Evolutionary conservation across 768 basidiomycete species (phyloP).

Genomic region (Myochromella boudieri): DNA sequence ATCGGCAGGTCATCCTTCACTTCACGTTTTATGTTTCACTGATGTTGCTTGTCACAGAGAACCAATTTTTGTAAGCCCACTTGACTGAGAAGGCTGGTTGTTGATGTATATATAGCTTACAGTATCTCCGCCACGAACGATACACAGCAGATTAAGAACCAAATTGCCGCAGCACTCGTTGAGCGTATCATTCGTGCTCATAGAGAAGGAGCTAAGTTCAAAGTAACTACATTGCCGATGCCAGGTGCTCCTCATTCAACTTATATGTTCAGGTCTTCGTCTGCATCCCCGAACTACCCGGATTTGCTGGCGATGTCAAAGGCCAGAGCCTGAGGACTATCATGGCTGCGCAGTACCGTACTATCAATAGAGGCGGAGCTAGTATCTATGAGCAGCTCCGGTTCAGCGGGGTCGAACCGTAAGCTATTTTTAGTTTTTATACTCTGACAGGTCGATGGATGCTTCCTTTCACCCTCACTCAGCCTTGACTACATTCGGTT

Average conservation of each 20-base stretch:
- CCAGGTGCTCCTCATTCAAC: not conserved
- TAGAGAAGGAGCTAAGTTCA: constrained; percentile 68
- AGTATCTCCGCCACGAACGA: constrained; percentile 76
- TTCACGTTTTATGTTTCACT: not conserved
- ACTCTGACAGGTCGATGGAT: not conserved
- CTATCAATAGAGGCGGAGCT: constrained; percentile 85
- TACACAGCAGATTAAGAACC: constrained; percentile 73
- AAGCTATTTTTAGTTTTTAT: constrained; percentile 23
- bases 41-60: constrained; percentile 46
- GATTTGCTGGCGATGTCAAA: constrained; percentile 83
- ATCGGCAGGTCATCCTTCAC: constrained; percentile 60
- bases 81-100: not conserved
- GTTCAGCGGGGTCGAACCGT: constrained; percentile 79
- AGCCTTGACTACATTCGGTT: constrained; percentile 87
- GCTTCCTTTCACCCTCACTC: not conserved
- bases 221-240: constrained; percentile 36
- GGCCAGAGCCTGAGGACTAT: constrained; percentile 68
- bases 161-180: constrained; percentile 80
- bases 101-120: not conserved
- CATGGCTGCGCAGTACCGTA: constrained; percentile 85
- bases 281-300: constrained; percentile 90
- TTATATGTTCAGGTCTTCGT: constrained; percentile 64
- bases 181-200: constrained; percentile 87
- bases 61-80: constrained; percentile 90
- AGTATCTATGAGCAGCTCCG: constrained; percentile 85